Evolutionary conservation across 2,329 filamentous ascomycete species (phyloP), one percentile per base, ranked within the genome.

Genomic region (Didymella glomerata): DNA sequence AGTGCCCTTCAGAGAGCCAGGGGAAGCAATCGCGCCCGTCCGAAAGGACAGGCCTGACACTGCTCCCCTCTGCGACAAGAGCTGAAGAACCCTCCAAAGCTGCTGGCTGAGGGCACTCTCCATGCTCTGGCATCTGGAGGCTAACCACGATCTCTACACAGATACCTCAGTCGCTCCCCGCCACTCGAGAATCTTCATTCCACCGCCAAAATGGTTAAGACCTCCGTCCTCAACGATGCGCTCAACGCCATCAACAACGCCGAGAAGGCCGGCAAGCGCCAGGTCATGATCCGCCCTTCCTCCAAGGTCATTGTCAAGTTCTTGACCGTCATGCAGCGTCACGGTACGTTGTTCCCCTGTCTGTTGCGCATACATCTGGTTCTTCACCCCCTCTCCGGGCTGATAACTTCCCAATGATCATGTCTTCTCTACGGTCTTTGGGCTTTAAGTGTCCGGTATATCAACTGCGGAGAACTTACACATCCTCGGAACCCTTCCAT

Each of bases 241-340:
- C 91, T 97, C 79, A 97, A 97, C 63, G 73, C 89, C 86, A 98
- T 99, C 90, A 99, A 99, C 93, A 99, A 99, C 84, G 95, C 95
- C 87, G 96, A 99, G 89, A 98, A 99, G 91, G 87, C 91, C 76
- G 95, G 95, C 86, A 98, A 98, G 91, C 93, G 95, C 80, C 95
- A 99, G 86, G 95, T 98, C 80, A 80, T 99, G 82, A 97, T 99
- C 88, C 90, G 93, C 78, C 95, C 96, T 76, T 91, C 88, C 82
- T 98, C 95, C 83, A 99, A 99, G 91, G 95, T 99, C 87, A 99
- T 99, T 78, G 98, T 99, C 79, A 98, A 98, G 89, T 99, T 98
- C 90, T 87, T 99, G 80, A 87, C 87, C 80, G 94, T 98, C 82
- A 99, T 99, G 95, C 95, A 99, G 87, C 92, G 91, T 84, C 95